Conservation (phyloP, 2,329 filamentous ascomycete species). For the Aspergillus puulaauensis region DNA sequence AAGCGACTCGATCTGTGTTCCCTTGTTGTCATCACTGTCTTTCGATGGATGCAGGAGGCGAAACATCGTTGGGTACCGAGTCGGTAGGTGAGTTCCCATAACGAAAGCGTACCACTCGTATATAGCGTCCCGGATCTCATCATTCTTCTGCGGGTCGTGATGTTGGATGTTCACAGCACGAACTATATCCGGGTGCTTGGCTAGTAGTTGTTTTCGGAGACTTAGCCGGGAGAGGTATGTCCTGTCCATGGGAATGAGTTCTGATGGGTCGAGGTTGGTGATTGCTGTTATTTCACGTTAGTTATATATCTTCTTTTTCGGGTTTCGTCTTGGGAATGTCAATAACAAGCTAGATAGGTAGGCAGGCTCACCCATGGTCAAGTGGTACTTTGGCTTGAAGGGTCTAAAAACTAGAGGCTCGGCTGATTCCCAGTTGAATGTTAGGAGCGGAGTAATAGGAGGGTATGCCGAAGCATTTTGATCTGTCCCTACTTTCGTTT, state of each 20-base stretch:
- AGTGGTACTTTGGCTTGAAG: conserved; percentile 61
- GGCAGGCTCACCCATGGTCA: conserved; percentile 58
- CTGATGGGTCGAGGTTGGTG: conserved; percentile 52
- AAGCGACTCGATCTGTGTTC: conserved; percentile 42
- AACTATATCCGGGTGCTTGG: conserved; percentile 42
- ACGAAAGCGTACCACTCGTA: conserved; percentile 59
- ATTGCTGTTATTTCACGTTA: conserved; percentile 43
- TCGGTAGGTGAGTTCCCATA: conserved; percentile 55
- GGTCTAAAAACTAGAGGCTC: conserved; percentile 56
- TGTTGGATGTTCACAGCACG: conserved; percentile 37
- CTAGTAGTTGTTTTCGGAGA: conserved; percentile 50
- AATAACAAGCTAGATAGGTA: conserved; percentile 2
- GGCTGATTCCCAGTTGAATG: conserved; percentile 53
- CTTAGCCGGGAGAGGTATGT: conserved; percentile 55
- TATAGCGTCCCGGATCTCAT: conserved; percentile 46
- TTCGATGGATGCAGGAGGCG: conserved; percentile 20
- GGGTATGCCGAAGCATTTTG: conserved; percentile 20
- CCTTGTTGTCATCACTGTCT: too few relatives aligned
- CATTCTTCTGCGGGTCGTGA: conserved; percentile 31
- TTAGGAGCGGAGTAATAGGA: conserved; percentile 41
- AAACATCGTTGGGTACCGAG: conserved; percentile 57
- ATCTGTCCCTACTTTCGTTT: background rate
- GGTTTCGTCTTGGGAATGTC: conserved; percentile 6
- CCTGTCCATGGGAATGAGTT: conserved; percentile 59
- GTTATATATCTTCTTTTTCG: background rate